A percentile compares a stretch with the other conserved stretches of the same genome.
Evolutionary conservation across 345 rosid genomes (phyloP).

Genomic region (Hibiscus syriacus): DNA sequence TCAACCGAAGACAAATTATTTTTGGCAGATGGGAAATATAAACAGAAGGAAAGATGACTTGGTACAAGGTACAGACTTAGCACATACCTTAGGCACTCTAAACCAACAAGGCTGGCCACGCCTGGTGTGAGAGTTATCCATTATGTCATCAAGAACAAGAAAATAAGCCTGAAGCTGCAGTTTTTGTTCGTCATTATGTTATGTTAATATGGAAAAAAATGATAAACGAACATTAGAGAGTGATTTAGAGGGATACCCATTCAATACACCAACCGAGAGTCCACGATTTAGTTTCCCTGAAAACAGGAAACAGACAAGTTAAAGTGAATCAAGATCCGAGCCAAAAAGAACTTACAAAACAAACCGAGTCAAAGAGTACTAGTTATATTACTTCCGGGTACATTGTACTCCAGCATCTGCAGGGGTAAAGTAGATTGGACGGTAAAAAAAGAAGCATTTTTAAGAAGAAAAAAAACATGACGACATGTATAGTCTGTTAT

Average conservation of each 20-base stretch:
- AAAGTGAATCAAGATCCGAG: background rate
- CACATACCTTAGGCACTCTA: conserved; percentile 59
- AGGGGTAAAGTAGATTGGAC: conserved; percentile 4
- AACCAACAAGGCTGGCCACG: conserved; percentile 92
- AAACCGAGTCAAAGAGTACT: background rate
- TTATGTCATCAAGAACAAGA: conserved; percentile 78
- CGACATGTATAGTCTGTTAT: background rate
- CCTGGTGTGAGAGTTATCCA: conserved; percentile 74
- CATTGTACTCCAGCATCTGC: conserved; percentile 10
- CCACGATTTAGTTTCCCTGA: conserved; percentile 90
- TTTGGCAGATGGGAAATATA: no score
- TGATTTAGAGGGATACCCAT: conserved; percentile 46
- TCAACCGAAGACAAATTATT: conserved; percentile 1
- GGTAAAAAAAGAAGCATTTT: background rate
- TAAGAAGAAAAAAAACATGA: background rate
- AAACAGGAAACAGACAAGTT: background rate
- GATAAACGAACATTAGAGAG: background rate
- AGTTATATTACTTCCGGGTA: conserved; percentile 48
- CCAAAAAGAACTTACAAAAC: background rate
- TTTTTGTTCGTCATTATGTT: background rate
- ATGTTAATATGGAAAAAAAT: background rate
- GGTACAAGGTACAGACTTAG: background rate
- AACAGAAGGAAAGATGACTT: background rate
- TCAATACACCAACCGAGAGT: conserved; percentile 87
- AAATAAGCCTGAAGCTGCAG: conserved; percentile 75